Percentiles rank a stretch among this genome's conserved stretches.
phyloP scores from a whole-genome alignment of 257 asterid species.

The Capsicum chinense region DNA sequence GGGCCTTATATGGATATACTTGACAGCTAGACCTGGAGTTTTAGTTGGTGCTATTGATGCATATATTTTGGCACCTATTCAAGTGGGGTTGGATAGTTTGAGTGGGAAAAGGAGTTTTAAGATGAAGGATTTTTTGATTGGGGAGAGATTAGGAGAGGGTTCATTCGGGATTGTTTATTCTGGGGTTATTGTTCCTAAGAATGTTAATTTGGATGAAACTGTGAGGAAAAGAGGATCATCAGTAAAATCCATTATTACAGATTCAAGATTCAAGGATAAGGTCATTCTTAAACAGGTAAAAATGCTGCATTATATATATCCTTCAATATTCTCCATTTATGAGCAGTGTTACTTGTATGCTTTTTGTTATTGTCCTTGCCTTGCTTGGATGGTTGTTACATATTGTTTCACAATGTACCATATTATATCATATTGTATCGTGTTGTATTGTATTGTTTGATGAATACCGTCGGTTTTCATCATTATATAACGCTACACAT shows the following conservation, averaged over 20 bases:
- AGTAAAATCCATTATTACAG: conserved; percentile 44
- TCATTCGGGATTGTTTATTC: conserved; percentile 92
- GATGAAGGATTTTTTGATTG: conserved; percentile 75
- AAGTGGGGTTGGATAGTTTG: conserved; percentile 68
- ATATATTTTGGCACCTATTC: conserved; percentile 81
- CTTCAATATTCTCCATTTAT: not conserved
- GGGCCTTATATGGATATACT: conserved; percentile 76
- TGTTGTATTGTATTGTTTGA: too few relatives aligned
- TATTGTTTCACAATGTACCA: too few relatives aligned
- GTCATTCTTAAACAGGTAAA: conserved; percentile 90
- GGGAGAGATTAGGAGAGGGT: conserved; percentile 84
- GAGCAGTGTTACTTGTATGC: not conserved
- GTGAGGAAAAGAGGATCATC: conserved; percentile 46
- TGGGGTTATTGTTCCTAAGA: conserved; percentile 82
- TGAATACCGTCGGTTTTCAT: too few relatives aligned
- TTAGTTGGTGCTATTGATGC: conserved; percentile 88
- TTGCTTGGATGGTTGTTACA: too few relatives aligned
- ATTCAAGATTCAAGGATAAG: conserved; percentile 67
- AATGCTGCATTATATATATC: not conserved
- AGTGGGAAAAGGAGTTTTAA: conserved; percentile 77
- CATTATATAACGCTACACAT: too few relatives aligned
- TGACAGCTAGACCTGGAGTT: conserved; percentile 95
- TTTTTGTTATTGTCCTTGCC: not conserved
- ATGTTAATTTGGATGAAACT: conserved; percentile 52
- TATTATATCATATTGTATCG: too few relatives aligned